These are phyloP conservation scores for Arthrobotrys conoides DNA, from an alignment of 2,329 filamentous ascomycete species.

Conservation along the genomic window DNA sequence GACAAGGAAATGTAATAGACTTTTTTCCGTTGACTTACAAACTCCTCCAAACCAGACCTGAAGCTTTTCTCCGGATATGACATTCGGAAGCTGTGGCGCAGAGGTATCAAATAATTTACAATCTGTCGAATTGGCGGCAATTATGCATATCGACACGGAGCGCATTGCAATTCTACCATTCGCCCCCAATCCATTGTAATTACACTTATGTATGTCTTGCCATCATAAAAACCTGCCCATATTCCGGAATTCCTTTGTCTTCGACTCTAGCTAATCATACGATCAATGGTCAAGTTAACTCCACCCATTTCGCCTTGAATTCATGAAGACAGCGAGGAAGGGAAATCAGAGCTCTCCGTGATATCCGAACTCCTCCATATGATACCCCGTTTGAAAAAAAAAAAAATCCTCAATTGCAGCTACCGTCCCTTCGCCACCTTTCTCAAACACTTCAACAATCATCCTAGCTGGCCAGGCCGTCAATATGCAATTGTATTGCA, in stretches of 20 bases:
- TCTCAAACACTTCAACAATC: conserved; percentile 25
- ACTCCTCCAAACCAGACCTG: not conserved
- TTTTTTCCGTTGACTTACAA: conserved; percentile 14
- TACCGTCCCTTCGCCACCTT: conserved; percentile 6
- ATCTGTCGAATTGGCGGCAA: conserved; percentile 10
- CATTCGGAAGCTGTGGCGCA: conserved; percentile 26
- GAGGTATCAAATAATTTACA: conserved; percentile 2
- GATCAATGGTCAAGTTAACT: conserved; percentile 14
- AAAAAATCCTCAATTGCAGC: conserved; percentile 4
- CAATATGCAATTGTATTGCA: not conserved
- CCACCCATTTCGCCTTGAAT: not conserved
- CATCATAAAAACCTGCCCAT: conserved; percentile 6
- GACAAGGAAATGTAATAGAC: not conserved
- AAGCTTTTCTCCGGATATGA: not conserved
- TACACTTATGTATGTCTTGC: conserved; percentile 20
- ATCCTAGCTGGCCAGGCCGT: not conserved
- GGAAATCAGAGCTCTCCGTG: conserved; percentile 21
- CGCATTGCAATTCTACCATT: conserved; percentile 2
- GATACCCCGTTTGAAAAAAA: conserved; percentile 11
- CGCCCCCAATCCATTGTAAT: conserved; percentile 6
- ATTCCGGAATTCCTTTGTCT: not conserved
- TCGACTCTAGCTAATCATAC: conserved; percentile 6
- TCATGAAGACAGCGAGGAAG: not conserved
- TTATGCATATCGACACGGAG: conserved; percentile 3
- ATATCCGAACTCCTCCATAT: conserved; percentile 29